phyloP scores from a whole-genome alignment of 2,329 filamentous ascomycete genomes.

The Zymoseptoria pseudotritici region DNA sequence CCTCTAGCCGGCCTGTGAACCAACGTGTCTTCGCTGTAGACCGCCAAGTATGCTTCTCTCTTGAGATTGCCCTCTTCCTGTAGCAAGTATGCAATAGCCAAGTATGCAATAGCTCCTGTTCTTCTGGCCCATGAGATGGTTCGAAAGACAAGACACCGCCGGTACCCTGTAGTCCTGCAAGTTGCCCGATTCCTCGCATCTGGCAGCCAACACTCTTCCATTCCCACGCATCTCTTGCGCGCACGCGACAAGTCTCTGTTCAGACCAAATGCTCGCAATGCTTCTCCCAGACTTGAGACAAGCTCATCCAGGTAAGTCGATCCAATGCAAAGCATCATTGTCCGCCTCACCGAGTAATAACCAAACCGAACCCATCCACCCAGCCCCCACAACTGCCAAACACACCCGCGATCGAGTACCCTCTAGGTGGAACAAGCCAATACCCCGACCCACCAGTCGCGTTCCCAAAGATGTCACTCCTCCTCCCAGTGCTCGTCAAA shows the following conservation, averaged over 20 bases:
- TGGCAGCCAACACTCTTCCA: neutral
- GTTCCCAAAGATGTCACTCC: constrained; percentile 80
- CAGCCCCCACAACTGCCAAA: constrained; percentile 73
- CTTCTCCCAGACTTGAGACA: no score
- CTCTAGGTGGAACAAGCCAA: constrained; percentile 79
- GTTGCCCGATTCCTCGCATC: neutral
- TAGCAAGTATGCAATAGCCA: neutral
- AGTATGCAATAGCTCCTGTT: neutral
- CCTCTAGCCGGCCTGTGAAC: no score
- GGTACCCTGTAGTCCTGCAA: neutral
- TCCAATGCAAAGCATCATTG: neutral
- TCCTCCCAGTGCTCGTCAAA: constrained; percentile 78
- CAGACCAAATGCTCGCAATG: neutral
- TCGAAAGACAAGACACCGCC: neutral
- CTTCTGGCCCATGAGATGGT: neutral
- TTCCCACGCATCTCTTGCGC: neutral
- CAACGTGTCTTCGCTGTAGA: no score
- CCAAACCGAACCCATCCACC: constrained; percentile 78
- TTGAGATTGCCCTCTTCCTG: neutral
- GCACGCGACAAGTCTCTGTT: neutral
- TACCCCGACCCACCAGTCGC: constrained; percentile 74
- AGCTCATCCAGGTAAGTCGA: neutral
- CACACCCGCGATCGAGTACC: constrained; percentile 81
- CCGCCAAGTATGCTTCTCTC: neutral
- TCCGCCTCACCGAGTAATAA: constrained; percentile 58